phyloP scores from a whole-genome alignment of 169 alveolate genomes.

The Babesia ovata region DNA sequence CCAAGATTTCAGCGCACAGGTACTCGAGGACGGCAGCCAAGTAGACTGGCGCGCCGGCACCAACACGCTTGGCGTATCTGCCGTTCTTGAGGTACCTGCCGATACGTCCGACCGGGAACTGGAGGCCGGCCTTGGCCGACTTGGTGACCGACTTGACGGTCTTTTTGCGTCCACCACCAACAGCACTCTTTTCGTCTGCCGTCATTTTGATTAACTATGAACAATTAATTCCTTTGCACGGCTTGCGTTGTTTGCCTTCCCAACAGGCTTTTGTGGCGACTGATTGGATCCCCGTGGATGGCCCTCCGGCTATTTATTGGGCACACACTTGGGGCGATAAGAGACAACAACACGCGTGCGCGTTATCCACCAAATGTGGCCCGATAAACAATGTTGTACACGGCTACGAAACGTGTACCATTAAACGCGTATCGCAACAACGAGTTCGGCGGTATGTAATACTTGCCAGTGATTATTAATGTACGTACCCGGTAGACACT shows the following conservation, averaged over 20 bases:
- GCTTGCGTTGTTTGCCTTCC: constrained; percentile 37
- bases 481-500: too few species aligned
- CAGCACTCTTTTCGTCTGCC: constrained; percentile 67
- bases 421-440: too few species aligned
- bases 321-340: constrained; percentile 45
- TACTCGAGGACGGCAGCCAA: constrained; percentile 98
- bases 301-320: constrained; percentile 15
- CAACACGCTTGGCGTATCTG: constrained; percentile 97
- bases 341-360: constrained; percentile 20
- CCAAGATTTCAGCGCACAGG: constrained; percentile 97
- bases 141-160: constrained; percentile 88
- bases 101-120: constrained; percentile 99
- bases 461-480: too few species aligned
- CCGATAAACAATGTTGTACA: neutral
- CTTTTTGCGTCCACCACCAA: constrained; percentile 85
- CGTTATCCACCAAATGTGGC: neutral
- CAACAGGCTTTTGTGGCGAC: constrained; percentile 65
- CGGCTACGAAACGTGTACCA: too few species aligned
- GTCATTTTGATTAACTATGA: constrained; percentile 52
- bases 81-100: constrained; percentile 96
- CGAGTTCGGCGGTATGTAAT: too few species aligned
- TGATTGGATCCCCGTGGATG: neutral
- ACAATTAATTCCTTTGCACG: constrained; percentile 15
- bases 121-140: constrained; percentile 98
- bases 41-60: constrained; percentile 98